phyloP scores from a whole-genome alignment of 768 basidiomycete genomes.

The Daedaleopsis nitida region DNA sequence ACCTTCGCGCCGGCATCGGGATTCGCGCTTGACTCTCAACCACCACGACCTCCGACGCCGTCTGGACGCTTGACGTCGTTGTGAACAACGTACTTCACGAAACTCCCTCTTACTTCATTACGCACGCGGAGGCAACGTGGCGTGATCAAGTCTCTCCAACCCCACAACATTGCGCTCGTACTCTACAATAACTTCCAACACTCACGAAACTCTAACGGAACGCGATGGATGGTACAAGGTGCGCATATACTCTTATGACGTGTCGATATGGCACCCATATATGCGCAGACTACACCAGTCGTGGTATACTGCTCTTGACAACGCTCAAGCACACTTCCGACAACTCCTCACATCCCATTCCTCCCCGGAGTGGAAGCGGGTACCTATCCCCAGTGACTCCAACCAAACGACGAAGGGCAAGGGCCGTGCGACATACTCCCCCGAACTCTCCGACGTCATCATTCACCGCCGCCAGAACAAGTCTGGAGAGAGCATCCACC shows the following conservation, averaged over 20 bases:
- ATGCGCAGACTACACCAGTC: conserved; percentile 70
- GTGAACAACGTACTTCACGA: not conserved
- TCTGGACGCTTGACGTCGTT: not conserved
- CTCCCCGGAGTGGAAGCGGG: conserved; percentile 80
- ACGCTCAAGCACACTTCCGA: conserved; percentile 77
- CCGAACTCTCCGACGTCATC: conserved; percentile 71
- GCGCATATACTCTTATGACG: conserved; percentile 13
- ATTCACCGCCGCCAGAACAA: conserved; percentile 75
- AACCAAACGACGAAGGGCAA: conserved; percentile 60
- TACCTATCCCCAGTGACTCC: conserved; percentile 48
- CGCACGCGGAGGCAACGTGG: conserved; percentile 16
- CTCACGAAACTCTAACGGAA: not conserved
- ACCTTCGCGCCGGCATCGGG: too few relatives aligned
- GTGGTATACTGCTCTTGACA: conserved; percentile 75
- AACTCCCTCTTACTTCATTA: not conserved
- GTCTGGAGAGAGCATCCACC: conserved; percentile 75
- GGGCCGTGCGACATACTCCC: conserved; percentile 47
- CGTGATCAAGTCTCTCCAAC: conserved; percentile 9
- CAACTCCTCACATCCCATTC: conserved; percentile 72
- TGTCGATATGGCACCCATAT: not conserved
- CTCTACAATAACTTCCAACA: conserved; percentile 6
- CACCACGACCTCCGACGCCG: not conserved
- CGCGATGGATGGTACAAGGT: conserved; percentile 64
- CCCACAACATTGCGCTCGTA: conserved; percentile 11
- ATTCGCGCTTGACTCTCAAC: not conserved